A percentile compares a stretch with the other conserved stretches of the same genome.
Evolutionary conservation across 2,329 filamentous ascomycete genomes (phyloP).

Genomic region (Stromatinia cepivora): DNA sequence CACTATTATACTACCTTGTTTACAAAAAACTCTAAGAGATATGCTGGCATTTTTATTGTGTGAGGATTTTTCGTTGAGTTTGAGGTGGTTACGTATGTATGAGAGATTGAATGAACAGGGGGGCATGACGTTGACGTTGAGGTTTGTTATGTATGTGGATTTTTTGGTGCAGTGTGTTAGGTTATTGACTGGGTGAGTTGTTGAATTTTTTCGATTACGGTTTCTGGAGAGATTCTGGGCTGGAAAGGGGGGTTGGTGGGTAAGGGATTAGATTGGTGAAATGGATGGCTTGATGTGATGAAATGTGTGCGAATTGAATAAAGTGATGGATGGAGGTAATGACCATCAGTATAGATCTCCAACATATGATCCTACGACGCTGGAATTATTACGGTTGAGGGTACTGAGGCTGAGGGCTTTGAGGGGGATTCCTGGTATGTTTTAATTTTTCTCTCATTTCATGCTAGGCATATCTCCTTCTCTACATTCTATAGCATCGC

Average conservation of each 20-base stretch:
- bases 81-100: slow-evolving; percentile 60
- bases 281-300: not conserved
- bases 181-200: slow-evolving; percentile 52
- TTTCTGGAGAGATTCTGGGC: no score
- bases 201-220: not conserved
- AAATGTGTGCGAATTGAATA: slow-evolving; percentile 26
- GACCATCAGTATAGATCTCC: slow-evolving; percentile 45
- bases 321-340: slow-evolving; percentile 26
- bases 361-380: slow-evolving; percentile 55
- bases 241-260: not conserved
- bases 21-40: slow-evolving; percentile 54
- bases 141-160: slow-evolving; percentile 58
- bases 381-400: slow-evolving; percentile 51
- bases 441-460: not conserved
- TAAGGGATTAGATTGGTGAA: not conserved
- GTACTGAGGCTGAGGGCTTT: slow-evolving; percentile 54
- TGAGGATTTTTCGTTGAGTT: slow-evolving; percentile 48
- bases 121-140: slow-evolving; percentile 50
- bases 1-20: slow-evolving; percentile 56
- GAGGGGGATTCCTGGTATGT: slow-evolving; percentile 50
- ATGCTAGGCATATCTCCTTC: no score
- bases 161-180: slow-evolving; percentile 53
- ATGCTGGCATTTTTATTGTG: slow-evolving; percentile 56
- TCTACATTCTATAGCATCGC: not conserved
- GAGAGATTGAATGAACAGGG: slow-evolving; percentile 55